Evolutionary conservation across 2,329 filamentous ascomycete species (phyloP).

Genomic region (Rhinocladiella similis): DNA sequence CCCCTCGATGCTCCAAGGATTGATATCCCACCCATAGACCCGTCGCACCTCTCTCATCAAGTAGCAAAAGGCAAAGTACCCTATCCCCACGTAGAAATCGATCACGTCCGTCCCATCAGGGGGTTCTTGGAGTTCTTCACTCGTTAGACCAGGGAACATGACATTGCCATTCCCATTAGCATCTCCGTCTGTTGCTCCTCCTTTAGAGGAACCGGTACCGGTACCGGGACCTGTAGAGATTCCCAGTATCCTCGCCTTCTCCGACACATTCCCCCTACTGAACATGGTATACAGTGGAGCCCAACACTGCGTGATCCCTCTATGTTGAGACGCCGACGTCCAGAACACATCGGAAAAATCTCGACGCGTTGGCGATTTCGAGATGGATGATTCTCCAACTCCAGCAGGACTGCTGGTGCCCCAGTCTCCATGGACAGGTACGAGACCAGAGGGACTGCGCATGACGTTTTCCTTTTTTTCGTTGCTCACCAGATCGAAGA

Average conservation of each 20-base stretch:
- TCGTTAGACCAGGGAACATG: constrained; percentile 23
- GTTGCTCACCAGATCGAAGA: not conserved
- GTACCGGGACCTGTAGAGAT: constrained; percentile 29
- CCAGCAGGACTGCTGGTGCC: constrained; percentile 47
- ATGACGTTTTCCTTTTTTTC: constrained; percentile 64
- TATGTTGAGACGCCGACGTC: constrained; percentile 74
- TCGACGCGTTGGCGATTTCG: constrained; percentile 31
- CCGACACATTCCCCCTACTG: constrained; percentile 82
- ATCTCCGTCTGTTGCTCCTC: too few relatives aligned
- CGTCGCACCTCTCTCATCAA: constrained; percentile 64
- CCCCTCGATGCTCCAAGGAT: constrained; percentile 83
- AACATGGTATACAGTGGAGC: constrained; percentile 93
- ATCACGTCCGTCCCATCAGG: constrained; percentile 48
- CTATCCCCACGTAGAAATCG: constrained; percentile 89
- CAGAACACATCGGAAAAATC: constrained; percentile 74
- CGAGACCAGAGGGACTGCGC: constrained; percentile 69
- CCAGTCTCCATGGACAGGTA: constrained; percentile 73
- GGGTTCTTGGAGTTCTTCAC: constrained; percentile 29
- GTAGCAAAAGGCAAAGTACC: constrained; percentile 90
- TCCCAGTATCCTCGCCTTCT: constrained; percentile 74
- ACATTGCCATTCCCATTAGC: not conserved
- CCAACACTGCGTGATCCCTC: constrained; percentile 79
- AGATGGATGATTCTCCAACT: too few relatives aligned
- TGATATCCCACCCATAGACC: constrained; percentile 87
- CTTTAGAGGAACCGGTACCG: too few relatives aligned